Evolutionary conservation across 2,329 filamentous ascomycete genomes (phyloP).

Genomic region (Stylonectria norvegica): DNA sequence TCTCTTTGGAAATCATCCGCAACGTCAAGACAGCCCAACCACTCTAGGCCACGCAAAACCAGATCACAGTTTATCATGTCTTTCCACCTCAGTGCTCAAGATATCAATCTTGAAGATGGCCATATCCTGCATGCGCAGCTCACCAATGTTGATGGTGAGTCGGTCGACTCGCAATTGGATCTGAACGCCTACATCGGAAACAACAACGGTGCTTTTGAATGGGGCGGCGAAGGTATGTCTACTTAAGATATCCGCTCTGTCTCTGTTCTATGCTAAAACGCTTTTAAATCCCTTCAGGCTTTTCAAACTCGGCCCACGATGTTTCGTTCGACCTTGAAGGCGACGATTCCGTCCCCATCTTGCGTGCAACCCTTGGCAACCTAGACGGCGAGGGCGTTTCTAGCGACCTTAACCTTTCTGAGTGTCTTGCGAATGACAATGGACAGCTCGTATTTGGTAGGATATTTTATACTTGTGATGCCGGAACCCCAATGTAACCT

Average conservation of each 20-base stretch:
- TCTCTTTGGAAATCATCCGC: not conserved
- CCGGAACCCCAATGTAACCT: too few relatives aligned
- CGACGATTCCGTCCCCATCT: slow-evolving; percentile 46
- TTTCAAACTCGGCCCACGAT: slow-evolving; percentile 44
- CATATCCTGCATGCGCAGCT: slow-evolving; percentile 46
- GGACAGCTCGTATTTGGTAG: slow-evolving; percentile 33
- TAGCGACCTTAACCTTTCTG: slow-evolving; percentile 53
- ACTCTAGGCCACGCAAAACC: not conserved
- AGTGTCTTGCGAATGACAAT: slow-evolving; percentile 51
- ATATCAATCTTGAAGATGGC: slow-evolving; percentile 48
- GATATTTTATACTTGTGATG: slow-evolving; percentile 3
- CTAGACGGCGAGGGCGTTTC: slow-evolving; percentile 38
- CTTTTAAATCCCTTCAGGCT: slow-evolving; percentile 30
- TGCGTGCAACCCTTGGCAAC: slow-evolving; percentile 47
- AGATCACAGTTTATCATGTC: slow-evolving; percentile 12
- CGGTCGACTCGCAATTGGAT: slow-evolving; percentile 44
- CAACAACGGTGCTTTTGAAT: slow-evolving; percentile 45
- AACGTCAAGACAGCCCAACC: slow-evolving; percentile 1
- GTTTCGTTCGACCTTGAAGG: slow-evolving; percentile 50
- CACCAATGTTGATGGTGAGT: slow-evolving; percentile 39
- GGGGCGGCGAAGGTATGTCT: slow-evolving; percentile 36
- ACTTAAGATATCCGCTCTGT: too few relatives aligned
- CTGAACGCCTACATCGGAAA: slow-evolving; percentile 52
- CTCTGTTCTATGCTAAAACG: not conserved
- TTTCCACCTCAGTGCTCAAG: slow-evolving; percentile 47